These are phyloP conservation scores for Colletotrichum graminicola DNA, from an alignment of 2,329 filamentous ascomycete genomes.

Conservation along the genomic window DNA sequence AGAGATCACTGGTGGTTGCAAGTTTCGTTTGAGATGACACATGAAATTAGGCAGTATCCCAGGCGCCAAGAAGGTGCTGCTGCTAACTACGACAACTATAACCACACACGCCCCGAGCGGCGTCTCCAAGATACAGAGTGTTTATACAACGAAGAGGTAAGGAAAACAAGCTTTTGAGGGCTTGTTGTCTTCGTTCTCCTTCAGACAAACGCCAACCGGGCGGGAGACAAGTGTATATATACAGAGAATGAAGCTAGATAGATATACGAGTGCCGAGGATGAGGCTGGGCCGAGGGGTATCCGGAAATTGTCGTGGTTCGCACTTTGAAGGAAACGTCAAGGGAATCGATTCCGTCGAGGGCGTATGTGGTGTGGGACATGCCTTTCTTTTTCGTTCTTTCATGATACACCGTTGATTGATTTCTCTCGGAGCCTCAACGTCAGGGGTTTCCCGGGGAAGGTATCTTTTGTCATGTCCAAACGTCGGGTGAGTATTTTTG, in stretches of 20 bases:
- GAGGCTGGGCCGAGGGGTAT: not conserved
- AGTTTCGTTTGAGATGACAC: not conserved
- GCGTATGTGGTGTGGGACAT: not conserved
- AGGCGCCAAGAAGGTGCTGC: not conserved
- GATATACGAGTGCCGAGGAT: not conserved
- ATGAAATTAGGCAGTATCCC: conserved; percentile 17
- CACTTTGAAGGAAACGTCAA: conserved; percentile 16
- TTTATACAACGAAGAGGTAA: not conserved
- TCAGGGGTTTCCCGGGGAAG: not conserved
- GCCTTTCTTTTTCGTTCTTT: not conserved
- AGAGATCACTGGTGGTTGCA: not conserved
- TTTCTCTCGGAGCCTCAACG: conserved; percentile 11
- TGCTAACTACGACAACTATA: not conserved
- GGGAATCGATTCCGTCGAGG: conserved; percentile 6
- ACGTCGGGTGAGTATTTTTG: conserved; percentile 11
- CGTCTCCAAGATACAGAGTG: not conserved
- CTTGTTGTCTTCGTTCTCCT: not conserved
- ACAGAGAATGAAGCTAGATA: not conserved
- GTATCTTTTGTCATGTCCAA: conserved; percentile 16
- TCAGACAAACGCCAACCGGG: not conserved
- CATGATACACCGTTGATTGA: conserved; percentile 6
- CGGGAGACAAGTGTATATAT: not conserved
- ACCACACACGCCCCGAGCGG: not conserved
- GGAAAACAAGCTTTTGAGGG: not conserved
- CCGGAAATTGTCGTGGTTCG: conserved; percentile 6